phyloP scores from a whole-genome alignment of 345 rosid species.

The Melaleuca alternifolia region DNA sequence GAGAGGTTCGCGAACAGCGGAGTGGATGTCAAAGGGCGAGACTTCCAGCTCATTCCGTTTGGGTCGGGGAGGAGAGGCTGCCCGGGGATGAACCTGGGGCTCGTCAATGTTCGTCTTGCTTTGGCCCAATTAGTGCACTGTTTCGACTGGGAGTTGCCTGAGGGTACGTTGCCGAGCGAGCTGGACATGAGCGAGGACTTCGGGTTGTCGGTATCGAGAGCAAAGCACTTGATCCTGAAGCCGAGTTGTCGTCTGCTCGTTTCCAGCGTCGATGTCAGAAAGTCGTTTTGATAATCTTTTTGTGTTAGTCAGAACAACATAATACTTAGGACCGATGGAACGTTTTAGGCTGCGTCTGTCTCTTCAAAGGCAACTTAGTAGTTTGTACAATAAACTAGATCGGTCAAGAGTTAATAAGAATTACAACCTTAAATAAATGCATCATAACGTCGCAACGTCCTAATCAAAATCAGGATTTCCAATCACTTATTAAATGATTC shows the following conservation, averaged over 20 bases:
- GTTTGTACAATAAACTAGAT: too few species aligned
- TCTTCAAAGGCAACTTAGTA: too few species aligned
- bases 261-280: neutral
- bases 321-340: too few species aligned
- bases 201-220: neutral
- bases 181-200: too few species aligned
- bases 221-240: neutral
- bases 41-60: conserved; percentile 6
- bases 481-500: too few species aligned
- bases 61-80: neutral
- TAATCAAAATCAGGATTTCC: too few species aligned
- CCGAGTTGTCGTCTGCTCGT: neutral
- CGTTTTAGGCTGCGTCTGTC: too few species aligned
- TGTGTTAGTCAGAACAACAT: neutral
- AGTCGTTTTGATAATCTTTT: neutral
- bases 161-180: too few species aligned
- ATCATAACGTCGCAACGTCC: too few species aligned
- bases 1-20: conserved; percentile 8
- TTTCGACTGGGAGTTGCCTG: too few species aligned
- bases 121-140: neutral
- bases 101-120: neutral
- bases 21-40: neutral
- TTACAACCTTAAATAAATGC: too few species aligned
- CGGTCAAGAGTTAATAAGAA: too few species aligned
- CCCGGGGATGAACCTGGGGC: neutral